These are phyloP conservation scores for Mallotus japonicus DNA, from an alignment of 441 rosid genomes.

Conservation along the genomic window DNA sequence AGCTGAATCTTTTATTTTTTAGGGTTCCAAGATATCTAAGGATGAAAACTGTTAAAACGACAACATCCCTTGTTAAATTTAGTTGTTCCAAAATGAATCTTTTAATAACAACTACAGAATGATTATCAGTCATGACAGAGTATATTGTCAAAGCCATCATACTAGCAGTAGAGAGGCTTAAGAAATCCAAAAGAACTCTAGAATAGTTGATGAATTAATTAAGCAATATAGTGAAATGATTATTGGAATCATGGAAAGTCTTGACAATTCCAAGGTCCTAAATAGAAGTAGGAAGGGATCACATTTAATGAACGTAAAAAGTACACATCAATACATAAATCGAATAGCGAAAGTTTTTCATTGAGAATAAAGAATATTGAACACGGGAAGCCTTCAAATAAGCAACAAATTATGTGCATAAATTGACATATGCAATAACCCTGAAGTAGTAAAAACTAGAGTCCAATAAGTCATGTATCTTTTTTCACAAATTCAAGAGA, in stretches of 20 bases:
- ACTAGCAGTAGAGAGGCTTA: slow-evolving; percentile 53
- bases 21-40: not conserved
- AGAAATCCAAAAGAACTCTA: slow-evolving; percentile 61
- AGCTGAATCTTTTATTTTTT: not conserved
- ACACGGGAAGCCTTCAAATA: not conserved
- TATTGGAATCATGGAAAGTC: not conserved
- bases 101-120: slow-evolving; percentile 40
- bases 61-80: slow-evolving; percentile 50
- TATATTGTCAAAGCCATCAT: slow-evolving; percentile 47
- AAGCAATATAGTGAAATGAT: not conserved
- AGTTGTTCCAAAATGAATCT: slow-evolving; percentile 59
- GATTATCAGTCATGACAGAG: slow-evolving; percentile 33
- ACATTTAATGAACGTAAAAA: not conserved
- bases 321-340: not conserved
- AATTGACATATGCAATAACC: not conserved
- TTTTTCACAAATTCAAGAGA: too few species aligned
- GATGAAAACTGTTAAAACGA: slow-evolving; percentile 4
- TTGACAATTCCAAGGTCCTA: not conserved
- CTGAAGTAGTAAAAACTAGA: not conserved
- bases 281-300: not conserved
- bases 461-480: too few species aligned
- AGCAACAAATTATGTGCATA: not conserved
- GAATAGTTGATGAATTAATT: not conserved
- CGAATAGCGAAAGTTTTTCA: not conserved
- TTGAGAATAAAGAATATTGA: not conserved